phyloP scores from a whole-genome alignment of 2,329 filamentous ascomycete species.

The Beauveria sp. region DNA sequence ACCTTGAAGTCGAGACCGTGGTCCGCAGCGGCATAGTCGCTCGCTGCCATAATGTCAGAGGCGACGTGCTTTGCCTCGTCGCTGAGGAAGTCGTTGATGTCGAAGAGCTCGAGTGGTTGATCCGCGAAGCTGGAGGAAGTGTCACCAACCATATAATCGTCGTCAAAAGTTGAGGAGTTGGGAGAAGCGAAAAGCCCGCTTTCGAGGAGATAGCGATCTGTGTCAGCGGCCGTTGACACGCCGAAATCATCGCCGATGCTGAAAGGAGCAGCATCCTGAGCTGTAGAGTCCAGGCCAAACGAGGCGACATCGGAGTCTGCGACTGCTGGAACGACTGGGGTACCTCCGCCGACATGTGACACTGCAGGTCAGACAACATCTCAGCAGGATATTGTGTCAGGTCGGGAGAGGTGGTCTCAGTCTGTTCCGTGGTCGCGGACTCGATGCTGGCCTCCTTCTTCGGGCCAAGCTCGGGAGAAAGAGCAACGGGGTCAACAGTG shows the following conservation, averaged over 20 bases:
- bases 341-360: constrained; percentile 83
- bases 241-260: constrained; percentile 63
- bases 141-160: constrained; percentile 61
- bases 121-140: constrained; percentile 38
- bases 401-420: constrained; percentile 57
- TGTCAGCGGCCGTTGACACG: constrained; percentile 59
- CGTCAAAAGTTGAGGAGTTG: constrained; percentile 57
- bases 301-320: constrained; percentile 31
- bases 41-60: constrained; percentile 41
- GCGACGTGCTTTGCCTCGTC: constrained; percentile 39
- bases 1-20: constrained; percentile 44
- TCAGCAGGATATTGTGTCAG: constrained; percentile 99
- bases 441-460: constrained; percentile 34
- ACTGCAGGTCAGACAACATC: constrained; percentile 99
- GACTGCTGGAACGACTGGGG: constrained; percentile 38
- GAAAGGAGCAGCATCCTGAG: constrained; percentile 55
- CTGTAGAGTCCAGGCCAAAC: constrained; percentile 41
- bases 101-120: constrained; percentile 37
- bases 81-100: constrained; percentile 49
- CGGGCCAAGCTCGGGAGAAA: constrained; percentile 50
- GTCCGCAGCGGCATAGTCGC: constrained; percentile 45
- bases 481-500: constrained; percentile 54
- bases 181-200: constrained; percentile 67
- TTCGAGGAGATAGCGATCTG: constrained; percentile 72
- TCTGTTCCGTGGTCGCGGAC: constrained; percentile 17